These are phyloP conservation scores for Rhytidiadelphus loreus DNA, from an alignment of 225 moss, liverwort and hornwort genomes.

Conservation along the genomic window DNA sequence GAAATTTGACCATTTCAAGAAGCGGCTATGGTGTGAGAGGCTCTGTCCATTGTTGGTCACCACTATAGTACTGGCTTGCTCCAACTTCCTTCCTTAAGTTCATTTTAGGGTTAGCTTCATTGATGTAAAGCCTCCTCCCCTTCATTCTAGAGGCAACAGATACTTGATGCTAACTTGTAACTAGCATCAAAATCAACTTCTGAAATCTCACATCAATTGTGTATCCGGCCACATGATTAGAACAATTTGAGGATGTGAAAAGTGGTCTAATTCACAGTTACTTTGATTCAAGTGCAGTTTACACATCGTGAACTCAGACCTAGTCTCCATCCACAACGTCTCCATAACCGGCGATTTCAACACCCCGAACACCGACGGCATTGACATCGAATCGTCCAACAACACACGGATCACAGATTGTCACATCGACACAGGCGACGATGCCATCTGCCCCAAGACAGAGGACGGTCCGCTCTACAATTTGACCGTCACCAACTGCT, in stretches of 20 bases:
- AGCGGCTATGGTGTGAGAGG: neutral
- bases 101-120: neutral
- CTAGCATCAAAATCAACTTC: neutral
- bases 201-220: neutral
- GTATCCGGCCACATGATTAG: neutral
- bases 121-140: neutral
- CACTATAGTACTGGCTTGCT: neutral
- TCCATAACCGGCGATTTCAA: conserved; percentile 74
- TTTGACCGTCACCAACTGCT: conserved; percentile 66
- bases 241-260: neutral
- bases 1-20: neutral
- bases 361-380: conserved; percentile 83
- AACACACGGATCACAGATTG: conserved; percentile 64
- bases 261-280: neutral
- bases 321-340: conserved; percentile 41
- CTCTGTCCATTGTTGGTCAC: neutral
- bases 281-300: conserved; percentile 29
- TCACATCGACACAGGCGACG: conserved; percentile 85
- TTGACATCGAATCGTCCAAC: conserved; percentile 81
- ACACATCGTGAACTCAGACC: conserved; percentile 43
- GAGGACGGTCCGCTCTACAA: conserved; percentile 44
- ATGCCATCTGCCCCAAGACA: conserved; percentile 82
- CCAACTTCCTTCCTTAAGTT: neutral
- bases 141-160: neutral
- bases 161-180: neutral